phyloP scores from a whole-genome alignment of 2,329 filamentous ascomycete genomes.

The Malbranchea zuffiana region DNA sequence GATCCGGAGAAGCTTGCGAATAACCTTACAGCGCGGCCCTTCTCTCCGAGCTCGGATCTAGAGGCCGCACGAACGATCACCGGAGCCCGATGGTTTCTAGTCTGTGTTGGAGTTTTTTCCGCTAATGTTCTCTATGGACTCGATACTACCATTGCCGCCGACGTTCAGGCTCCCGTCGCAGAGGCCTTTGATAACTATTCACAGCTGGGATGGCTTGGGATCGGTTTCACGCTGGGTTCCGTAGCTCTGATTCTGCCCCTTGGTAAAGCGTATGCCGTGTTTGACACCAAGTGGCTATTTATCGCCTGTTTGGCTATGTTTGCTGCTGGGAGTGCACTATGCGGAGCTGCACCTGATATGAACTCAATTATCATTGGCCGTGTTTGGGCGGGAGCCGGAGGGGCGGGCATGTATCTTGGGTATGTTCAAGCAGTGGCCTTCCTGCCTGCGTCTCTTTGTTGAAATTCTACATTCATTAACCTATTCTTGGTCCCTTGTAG shows the following conservation, averaged over 20 bases:
- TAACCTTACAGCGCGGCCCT: no score
- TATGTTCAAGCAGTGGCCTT: slow-evolving; percentile 16
- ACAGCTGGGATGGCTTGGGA: slow-evolving; percentile 36
- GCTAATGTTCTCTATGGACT: slow-evolving; percentile 13
- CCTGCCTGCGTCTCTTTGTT: slow-evolving; percentile 3
- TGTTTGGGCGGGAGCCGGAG: slow-evolving; percentile 26
- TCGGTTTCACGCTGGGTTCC: slow-evolving; percentile 35
- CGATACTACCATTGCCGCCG: slow-evolving; percentile 11
- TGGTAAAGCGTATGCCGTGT: slow-evolving; percentile 33
- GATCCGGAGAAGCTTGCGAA: no score
- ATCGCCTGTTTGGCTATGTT: slow-evolving; percentile 23
- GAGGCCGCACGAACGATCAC: no score
- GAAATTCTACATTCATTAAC: no score
- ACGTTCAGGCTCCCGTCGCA: slow-evolving; percentile 32
- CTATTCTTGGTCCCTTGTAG: no score
- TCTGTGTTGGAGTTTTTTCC: slow-evolving; percentile 11
- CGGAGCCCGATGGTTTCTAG: slow-evolving; percentile 11
- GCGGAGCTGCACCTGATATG: slow-evolving; percentile 37
- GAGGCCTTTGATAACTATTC: slow-evolving; percentile 28
- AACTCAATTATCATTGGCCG: slow-evolving; percentile 38
- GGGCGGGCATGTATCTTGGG: slow-evolving; percentile 27
- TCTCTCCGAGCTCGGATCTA: no score
- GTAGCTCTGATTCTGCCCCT: slow-evolving; percentile 30
- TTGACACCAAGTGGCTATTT: slow-evolving; percentile 38
- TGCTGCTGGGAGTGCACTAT: slow-evolving; percentile 27